phyloP scores from a whole-genome alignment of 2,329 filamentous ascomycete genomes.

The Purpureocillium takamizusanense region DNA sequence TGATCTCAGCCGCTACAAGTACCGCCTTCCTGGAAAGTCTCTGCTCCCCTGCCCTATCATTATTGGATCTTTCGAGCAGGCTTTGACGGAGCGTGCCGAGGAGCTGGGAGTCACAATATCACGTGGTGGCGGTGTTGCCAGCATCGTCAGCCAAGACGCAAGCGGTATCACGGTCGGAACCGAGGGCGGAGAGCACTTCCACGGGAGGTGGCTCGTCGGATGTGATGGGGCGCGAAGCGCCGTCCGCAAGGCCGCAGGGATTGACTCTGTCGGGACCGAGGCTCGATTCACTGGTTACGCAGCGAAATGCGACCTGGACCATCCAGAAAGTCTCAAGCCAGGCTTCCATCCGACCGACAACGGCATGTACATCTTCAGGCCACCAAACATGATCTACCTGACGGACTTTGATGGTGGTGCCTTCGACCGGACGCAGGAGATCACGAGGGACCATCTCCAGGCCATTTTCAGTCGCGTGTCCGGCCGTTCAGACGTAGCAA shows the following conservation, averaged over 20 bases:
- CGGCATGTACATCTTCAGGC: conserved; percentile 17
- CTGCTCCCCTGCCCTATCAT: too few relatives aligned
- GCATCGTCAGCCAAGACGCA: too few relatives aligned
- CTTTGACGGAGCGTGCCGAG: too few relatives aligned
- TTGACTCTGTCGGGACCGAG: conserved; percentile 26
- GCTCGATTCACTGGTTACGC: conserved; percentile 25
- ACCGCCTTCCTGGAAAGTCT: conserved; percentile 11
- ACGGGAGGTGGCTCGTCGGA: conserved; percentile 27
- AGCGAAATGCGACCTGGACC: conserved; percentile 21
- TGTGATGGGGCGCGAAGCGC: conserved; percentile 32
- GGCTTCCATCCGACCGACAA: conserved; percentile 15
- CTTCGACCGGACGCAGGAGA: conserved; percentile 9
- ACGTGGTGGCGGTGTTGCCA: too few relatives aligned
- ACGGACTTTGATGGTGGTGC: conserved; percentile 12
- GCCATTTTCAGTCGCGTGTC: conserved; percentile 11
- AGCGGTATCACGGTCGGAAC: too few relatives aligned
- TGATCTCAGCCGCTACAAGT: conserved; percentile 18
- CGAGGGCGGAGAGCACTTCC: conserved; percentile 8
- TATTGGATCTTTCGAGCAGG: too few relatives aligned
- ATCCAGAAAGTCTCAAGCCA: conserved; percentile 14
- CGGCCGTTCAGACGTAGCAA: conserved; percentile 11
- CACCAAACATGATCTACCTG: conserved; percentile 7
- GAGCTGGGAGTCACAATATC: too few relatives aligned
- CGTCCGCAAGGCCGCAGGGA: conserved; percentile 25
- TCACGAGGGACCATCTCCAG: conserved; percentile 12